phyloP scores from a whole-genome alignment of 2,329 filamentous ascomycete species.

The Scedosporium minutisporum region DNA sequence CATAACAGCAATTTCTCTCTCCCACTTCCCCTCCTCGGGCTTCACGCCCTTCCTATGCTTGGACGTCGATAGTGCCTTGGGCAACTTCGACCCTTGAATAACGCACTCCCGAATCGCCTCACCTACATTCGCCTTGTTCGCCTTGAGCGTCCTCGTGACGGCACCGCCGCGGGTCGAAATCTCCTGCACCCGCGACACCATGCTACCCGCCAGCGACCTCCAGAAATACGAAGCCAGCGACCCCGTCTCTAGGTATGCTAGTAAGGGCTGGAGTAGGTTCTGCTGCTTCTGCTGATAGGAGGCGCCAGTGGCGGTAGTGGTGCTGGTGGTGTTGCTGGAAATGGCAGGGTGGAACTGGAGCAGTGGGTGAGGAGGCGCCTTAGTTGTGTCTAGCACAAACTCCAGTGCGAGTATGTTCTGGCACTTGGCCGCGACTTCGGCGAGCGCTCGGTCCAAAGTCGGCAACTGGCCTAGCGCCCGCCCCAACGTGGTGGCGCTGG shows the following conservation, averaged over 20 bases:
- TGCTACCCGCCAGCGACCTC: conserved; percentile 71
- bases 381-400: conserved; percentile 59
- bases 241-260: conserved; percentile 73
- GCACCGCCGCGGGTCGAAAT: conserved; percentile 76
- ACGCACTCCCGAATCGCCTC: conserved; percentile 80
- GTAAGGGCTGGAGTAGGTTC: conserved; percentile 60
- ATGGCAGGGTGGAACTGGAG: conserved; percentile 27
- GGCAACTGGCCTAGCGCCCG: conserved; percentile 72
- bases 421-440: conserved; percentile 73
- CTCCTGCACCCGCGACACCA: conserved; percentile 72
- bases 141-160: conserved; percentile 67
- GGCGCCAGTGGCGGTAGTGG: conserved; percentile 3
- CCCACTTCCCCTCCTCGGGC: conserved; percentile 54
- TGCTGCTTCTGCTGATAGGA: conserved; percentile 22
- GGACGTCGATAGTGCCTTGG: conserved; percentile 35
- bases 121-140: conserved; percentile 63
- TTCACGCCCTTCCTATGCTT: conserved; percentile 18
- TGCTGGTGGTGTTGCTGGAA: conserved; percentile 7
- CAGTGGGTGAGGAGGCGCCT: conserved; percentile 59
- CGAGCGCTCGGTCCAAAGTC: conserved; percentile 68
- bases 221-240: conserved; percentile 89
- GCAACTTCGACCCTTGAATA: conserved; percentile 61
- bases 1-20: conserved; percentile 91
- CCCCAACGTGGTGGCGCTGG: conserved; percentile 64
- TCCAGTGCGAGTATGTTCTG: conserved; percentile 89